These are phyloP conservation scores for Vigna angularis DNA, from an alignment of 306 rosid species.

Conservation along the genomic window DNA sequence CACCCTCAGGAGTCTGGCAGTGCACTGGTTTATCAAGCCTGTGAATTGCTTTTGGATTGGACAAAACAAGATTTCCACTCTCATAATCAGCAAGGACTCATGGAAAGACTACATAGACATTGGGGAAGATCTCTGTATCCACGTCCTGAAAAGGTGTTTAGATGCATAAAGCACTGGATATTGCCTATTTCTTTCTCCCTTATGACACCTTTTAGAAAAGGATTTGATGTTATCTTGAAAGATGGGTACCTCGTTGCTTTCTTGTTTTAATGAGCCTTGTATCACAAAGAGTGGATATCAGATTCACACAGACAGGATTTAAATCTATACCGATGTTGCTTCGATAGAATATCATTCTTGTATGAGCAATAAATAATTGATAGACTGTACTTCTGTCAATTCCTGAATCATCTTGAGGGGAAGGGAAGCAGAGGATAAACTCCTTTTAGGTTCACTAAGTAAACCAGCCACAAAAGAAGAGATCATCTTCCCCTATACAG, in stretches of 20 bases:
- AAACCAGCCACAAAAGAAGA: slow-evolving; percentile 60
- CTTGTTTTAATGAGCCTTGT: slow-evolving; percentile 85
- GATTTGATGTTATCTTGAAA: slow-evolving; percentile 89
- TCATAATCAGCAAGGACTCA: slow-evolving; percentile 98
- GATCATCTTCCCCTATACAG: slow-evolving; percentile 84
- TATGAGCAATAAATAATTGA: slow-evolving; percentile 89
- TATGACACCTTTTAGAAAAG: slow-evolving; percentile 97
- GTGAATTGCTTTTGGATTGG: slow-evolving; percentile 84
- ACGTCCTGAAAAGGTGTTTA: slow-evolving; percentile 98
- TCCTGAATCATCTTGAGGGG: slow-evolving; percentile 71
- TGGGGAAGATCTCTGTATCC: slow-evolving; percentile 97
- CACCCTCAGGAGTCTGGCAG: slow-evolving; percentile 99
- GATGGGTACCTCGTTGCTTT: slow-evolving; percentile 89
- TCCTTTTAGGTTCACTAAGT: slow-evolving; percentile 67
- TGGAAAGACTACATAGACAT: slow-evolving; percentile 87
- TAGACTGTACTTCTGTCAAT: slow-evolving; percentile 77
- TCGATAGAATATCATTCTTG: slow-evolving; percentile 48
- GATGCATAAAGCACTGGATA: slow-evolving; percentile 98
- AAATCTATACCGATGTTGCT: too few relatives aligned
- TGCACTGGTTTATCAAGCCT: slow-evolving; percentile 93
- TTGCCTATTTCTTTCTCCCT: slow-evolving; percentile 98
- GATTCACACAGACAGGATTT: too few relatives aligned
- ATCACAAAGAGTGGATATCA: too few relatives aligned
- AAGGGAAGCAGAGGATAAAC: slow-evolving; percentile 49
- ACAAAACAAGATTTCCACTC: slow-evolving; percentile 79